phyloP scores from a whole-genome alignment of 1,284 basidiomycete species.

The Cutaneotrichosporon mucoides region DNA sequence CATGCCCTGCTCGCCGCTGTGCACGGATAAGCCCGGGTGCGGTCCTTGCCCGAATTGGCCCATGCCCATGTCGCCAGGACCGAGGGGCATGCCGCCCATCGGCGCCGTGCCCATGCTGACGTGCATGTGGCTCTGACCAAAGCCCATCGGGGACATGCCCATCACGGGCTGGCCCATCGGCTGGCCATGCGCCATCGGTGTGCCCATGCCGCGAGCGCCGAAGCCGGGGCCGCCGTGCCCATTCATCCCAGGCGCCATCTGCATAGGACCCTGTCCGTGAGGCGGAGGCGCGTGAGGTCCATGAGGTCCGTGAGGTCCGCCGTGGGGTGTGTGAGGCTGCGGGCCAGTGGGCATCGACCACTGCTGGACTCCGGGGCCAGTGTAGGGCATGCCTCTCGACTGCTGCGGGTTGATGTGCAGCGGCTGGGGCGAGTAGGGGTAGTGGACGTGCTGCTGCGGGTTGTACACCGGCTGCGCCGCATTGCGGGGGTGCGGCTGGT shows the following conservation, averaged over 20 bases:
- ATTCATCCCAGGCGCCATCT: slow-evolving; percentile 32
- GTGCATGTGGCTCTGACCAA: slow-evolving; percentile 36
- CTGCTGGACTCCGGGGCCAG: slow-evolving; percentile 37
- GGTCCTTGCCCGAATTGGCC: slow-evolving; percentile 33
- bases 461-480: slow-evolving; percentile 36
- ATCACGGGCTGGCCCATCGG: slow-evolving; percentile 21
- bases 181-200: slow-evolving; percentile 24
- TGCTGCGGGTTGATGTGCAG: slow-evolving; percentile 39
- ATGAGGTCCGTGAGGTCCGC: slow-evolving; percentile 11
- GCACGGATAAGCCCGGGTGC: slow-evolving; percentile 39
- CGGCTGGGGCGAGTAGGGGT: slow-evolving; percentile 43
- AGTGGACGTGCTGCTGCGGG: slow-evolving; percentile 45
- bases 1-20: slow-evolving; percentile 53
- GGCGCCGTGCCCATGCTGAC: slow-evolving; percentile 36
- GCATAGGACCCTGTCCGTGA: slow-evolving; percentile 24
- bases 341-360: slow-evolving; percentile 22
- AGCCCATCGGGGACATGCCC: slow-evolving; percentile 23
- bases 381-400: slow-evolving; percentile 39
- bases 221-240: slow-evolving; percentile 15
- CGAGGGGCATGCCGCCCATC: slow-evolving; percentile 27
- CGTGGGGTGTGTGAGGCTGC: slow-evolving; percentile 6
- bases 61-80: slow-evolving; percentile 28
- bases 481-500: slow-evolving; percentile 19
- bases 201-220: slow-evolving; percentile 20
- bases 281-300: slow-evolving; percentile 21